phyloP scores from a whole-genome alignment of 371 early-diverging fungal genomes.

The Mortierella sp. region DNA sequence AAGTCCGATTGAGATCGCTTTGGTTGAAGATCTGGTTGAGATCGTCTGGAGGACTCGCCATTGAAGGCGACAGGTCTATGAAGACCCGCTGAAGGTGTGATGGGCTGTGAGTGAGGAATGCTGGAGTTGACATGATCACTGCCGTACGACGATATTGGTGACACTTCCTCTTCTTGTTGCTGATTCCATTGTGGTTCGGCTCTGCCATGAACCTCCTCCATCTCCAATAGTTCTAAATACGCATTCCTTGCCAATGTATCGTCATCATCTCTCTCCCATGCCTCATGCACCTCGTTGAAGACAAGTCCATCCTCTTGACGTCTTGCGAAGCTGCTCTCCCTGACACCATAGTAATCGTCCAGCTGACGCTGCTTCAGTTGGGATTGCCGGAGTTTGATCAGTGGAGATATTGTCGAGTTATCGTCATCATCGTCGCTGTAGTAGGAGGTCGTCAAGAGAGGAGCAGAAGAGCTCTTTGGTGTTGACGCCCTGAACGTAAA shows the following conservation, averaged over 20 bases:
- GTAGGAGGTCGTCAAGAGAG: not conserved
- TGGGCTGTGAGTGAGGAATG: not conserved
- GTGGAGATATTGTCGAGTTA: conserved; percentile 17
- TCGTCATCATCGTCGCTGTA: conserved; percentile 2
- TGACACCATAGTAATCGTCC: conserved; percentile 47
- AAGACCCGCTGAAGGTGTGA: conserved; percentile 17
- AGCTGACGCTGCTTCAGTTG: conserved; percentile 43
- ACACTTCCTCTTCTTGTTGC: not conserved
- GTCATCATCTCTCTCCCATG: conserved; percentile 48
- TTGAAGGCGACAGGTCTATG: conserved; percentile 28
- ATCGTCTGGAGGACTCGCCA: conserved; percentile 31
- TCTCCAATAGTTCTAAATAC: conserved; percentile 28
- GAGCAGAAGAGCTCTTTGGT: not conserved
- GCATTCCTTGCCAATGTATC: conserved; percentile 41
- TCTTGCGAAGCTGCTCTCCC: not conserved
- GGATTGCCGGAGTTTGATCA: conserved; percentile 45
- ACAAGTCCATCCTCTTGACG: conserved; percentile 10
- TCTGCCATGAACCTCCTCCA: conserved; percentile 1
- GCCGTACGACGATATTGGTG: not conserved
- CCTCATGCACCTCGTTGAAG: conserved; percentile 29
- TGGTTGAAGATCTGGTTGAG: conserved; percentile 25
- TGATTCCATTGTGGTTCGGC: not conserved
- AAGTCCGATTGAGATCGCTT: not conserved
- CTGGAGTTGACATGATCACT: not conserved
- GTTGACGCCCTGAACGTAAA: conserved; percentile 5